phyloP scores from a whole-genome alignment of 2,329 filamentous ascomycete species.

The Eutypa lata region DNA sequence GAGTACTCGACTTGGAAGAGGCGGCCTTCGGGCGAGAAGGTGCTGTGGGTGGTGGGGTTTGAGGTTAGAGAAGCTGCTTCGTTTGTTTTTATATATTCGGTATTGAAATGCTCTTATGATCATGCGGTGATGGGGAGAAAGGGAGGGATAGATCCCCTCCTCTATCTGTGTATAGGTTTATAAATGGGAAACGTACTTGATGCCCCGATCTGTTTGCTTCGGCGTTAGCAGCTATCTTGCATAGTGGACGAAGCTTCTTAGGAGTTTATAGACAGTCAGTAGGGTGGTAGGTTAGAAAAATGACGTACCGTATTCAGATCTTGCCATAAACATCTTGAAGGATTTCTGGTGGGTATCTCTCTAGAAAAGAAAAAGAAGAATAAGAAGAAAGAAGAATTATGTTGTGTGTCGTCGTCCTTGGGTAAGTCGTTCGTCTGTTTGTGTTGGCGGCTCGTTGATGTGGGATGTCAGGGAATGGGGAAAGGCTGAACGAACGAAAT shows the following conservation, averaged over 20 bases:
- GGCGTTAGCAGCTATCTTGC: constrained; percentile 15
- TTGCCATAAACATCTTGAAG: constrained; percentile 96
- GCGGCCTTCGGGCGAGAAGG: constrained; percentile 98
- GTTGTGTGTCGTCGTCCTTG: background rate
- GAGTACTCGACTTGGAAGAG: constrained; percentile 99
- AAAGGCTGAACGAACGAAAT: constrained; percentile 1
- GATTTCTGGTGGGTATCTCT: constrained; percentile 28
- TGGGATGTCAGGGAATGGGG: constrained; percentile 1
- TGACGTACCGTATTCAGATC: constrained; percentile 95
- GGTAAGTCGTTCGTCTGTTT: background rate
- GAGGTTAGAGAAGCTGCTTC: no score
- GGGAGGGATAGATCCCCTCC: background rate
- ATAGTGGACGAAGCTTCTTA: constrained; percentile 2
- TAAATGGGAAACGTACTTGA: constrained; percentile 67
- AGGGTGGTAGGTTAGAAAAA: constrained; percentile 19
- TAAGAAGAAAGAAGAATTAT: background rate
- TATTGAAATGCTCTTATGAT: no score
- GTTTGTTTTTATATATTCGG: no score
- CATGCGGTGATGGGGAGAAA: no score
- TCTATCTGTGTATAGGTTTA: background rate
- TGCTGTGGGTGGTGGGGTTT: constrained; percentile 59
- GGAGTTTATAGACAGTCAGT: constrained; percentile 12
- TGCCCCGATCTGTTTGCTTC: constrained; percentile 77
- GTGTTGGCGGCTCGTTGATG: background rate
- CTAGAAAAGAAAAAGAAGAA: background rate